Conservation (phyloP, 768 basidiomycete species). For the Psilocybe cyanescens region DNA sequence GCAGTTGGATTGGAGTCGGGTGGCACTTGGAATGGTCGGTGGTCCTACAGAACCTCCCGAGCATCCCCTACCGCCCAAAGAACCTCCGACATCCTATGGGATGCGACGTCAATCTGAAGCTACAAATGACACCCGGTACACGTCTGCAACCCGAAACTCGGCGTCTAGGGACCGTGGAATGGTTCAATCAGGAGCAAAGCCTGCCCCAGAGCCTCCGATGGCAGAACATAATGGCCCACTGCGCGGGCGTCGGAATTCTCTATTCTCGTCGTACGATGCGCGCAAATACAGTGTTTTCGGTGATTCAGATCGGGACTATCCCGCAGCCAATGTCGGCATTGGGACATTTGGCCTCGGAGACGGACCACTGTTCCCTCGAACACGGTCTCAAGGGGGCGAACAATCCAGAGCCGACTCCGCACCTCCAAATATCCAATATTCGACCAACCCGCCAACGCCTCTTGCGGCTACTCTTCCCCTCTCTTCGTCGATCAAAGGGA, state of each 20-base stretch:
- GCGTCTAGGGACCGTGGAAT: background rate
- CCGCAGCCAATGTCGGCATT: conserved; percentile 4
- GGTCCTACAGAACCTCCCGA: background rate
- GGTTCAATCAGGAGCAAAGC: background rate
- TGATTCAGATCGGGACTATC: background rate
- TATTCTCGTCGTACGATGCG: conserved; percentile 11
- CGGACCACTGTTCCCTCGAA: conserved; percentile 23
- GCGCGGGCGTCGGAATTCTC: conserved; percentile 13
- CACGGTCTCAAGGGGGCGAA: conserved; percentile 11
- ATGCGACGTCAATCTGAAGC: background rate
- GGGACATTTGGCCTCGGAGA: conserved; percentile 18
- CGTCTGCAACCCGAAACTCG: background rate
- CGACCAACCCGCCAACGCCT: conserved; percentile 5
- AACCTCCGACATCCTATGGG: background rate
- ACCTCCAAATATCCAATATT: conserved; percentile 15
- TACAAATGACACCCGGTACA: background rate
- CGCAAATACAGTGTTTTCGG: conserved; percentile 16
- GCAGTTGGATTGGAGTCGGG: conserved; percentile 47
- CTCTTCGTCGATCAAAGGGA: conserved; percentile 5
- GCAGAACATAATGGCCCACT: conserved; percentile 1
- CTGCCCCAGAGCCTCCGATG: background rate
- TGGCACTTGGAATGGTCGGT: conserved; percentile 17
- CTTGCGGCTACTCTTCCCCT: background rate
- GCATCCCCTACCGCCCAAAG: background rate
- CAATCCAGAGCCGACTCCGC: conserved; percentile 20